Percentiles rank a stretch among this genome's conserved stretches.
These are phyloP conservation scores for Cymbopogon citratus DNA, from an alignment of 176 grass and related monocot genomes.

Conservation along the genomic window DNA sequence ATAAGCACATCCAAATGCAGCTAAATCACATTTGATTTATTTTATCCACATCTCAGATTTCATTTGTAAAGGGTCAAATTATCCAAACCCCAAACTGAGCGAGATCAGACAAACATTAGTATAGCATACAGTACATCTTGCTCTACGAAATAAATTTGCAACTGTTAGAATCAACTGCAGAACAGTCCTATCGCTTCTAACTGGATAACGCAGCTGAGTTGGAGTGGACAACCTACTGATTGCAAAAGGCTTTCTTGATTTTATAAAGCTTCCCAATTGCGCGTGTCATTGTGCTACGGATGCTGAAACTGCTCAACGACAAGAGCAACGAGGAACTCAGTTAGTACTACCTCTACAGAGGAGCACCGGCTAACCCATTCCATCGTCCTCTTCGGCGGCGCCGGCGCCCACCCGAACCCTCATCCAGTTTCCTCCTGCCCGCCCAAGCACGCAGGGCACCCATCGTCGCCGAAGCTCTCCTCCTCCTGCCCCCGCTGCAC, in stretches of 20 bases:
- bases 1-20: not conserved
- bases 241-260: not conserved
- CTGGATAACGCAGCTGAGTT: not conserved
- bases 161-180: not conserved
- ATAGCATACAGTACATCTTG: not conserved
- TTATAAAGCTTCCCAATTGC: not conserved
- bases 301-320: not conserved
- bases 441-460: not conserved
- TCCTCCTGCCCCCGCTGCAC: not conserved
- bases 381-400: not conserved
- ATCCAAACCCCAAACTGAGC: not conserved
- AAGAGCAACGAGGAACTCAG: not conserved
- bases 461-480: not conserved
- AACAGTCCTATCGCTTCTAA: not conserved
- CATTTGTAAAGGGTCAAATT: not conserved
- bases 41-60: not conserved
- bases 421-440: not conserved
- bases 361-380: not conserved
- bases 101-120: not conserved
- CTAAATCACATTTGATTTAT: not conserved
- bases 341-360: not conserved
- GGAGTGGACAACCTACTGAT: not conserved
- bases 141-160: not conserved
- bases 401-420: not conserved
- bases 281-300: not conserved